Base-by-base conservation (phyloP, 2,329 filamentous ascomycete species). In the Emergomyces africanus region DNA sequence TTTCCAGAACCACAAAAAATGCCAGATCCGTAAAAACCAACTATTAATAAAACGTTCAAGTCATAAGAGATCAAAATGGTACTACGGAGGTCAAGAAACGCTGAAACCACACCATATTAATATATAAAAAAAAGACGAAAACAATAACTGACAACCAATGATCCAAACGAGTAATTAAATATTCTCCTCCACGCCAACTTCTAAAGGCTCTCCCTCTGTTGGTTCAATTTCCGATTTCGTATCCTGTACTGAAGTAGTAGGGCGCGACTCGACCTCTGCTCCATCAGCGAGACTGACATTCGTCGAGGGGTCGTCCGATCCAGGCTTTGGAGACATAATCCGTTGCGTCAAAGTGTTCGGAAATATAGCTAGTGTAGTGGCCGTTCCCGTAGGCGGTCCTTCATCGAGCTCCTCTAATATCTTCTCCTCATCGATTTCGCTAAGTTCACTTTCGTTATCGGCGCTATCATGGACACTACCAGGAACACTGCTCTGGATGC, bases 361-460 rank as follows among this genome's bases (percentile, higher is more conserved):
- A 49, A 63, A 64, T 41, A 59, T 58, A 25, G 58, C 37, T 14
- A 41, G 30, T 54, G 53, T 23, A 58, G 58, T 3, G 46, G 46
- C 30, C 41, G 44, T 10, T 30, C 25, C 6, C 25, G 15, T 18
- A n/a, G n/a, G 14, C 30, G 28, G 33, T 3, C 30, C 14, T 33
- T 30, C 41, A 6, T 55, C 57, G 2, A n/a, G 15, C 23, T 20
- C n/a, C 12, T 60, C 61, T 18, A 59, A 60, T 5, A 59, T 28
- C 33, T 59, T 73, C n/a, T 79, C 80, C 3, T 79, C 72, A 30
- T 83, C 77, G 4, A 84, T 80, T 61, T 88, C 85, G 57, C 83
- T 87, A 0, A 88, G 74, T 62, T 87, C 85, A 66, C 84, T 87
- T 69, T 88, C 85, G 58, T 86, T 83, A 62, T 87, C 84, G 0